Evolutionary conservation across 495 filamentous ascomycete genomes (phyloP), one percentile per base, ranked within the genome.

Genomic region (Daldinia bambusicola): DNA sequence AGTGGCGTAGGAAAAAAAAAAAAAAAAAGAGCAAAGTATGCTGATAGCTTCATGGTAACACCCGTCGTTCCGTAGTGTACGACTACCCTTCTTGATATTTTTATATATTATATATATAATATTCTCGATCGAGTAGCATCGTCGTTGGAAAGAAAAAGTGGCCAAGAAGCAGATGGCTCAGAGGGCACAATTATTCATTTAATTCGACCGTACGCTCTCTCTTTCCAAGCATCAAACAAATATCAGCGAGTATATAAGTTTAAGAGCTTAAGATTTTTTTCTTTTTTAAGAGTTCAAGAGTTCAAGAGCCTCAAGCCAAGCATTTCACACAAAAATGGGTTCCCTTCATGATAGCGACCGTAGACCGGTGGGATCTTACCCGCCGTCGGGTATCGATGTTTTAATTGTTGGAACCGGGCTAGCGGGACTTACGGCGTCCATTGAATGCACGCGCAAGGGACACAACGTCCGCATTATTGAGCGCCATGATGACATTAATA

Each of bases 401-500:
- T 74, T 90, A 16, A 84, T 91, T 50, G 85, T 91, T 10, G 89
- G 89, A 6, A 86, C 85, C 6, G 89, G 89, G 50, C 84, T 91
- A 30, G 89, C 84, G 36, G 89, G 89, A 9, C 79, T 91, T 20
- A 88, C 86, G 0, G 86, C 87, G 2, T 84, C 87, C n/a, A 84
- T 91, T 31, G 89, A 91, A 79, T 88, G 86, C 66, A 75, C 81
- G 55, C 83, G 88, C 22, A 89, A 91, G 77, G 89, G 89, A 2
- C 88, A 91, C 65, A 84, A 81, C 50, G 89, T 90, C 36, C 74
- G 78, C 37, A 75, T 90, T 26, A 72, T 88, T n/a, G 88, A 90
- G 74, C 80, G 83, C 41, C 79, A 83, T 62, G 63, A 71, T 43
- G 74, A 79, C 26, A 80, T 81, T 60, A 81, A 79, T 61, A 80